Base-by-base conservation (phyloP, 1,139 yeast species). In the Geotrichum citri-aurantii region DNA sequence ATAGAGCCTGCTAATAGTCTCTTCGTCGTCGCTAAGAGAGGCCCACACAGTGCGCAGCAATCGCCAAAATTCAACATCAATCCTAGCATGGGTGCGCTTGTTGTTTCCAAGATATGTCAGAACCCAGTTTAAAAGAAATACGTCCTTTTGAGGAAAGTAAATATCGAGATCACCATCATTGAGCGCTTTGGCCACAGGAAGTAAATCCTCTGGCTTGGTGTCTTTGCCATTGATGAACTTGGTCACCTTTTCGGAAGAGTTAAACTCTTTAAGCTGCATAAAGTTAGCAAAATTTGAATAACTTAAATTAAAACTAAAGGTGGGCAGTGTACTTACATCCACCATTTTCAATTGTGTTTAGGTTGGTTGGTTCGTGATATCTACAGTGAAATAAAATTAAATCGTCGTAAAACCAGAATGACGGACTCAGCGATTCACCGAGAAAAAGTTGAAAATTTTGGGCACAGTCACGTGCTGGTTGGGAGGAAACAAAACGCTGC, bases 61-160 rank as follows among this genome's bases (percentile, higher is more conserved):
- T 1, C 26, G 19, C 68, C 67, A 65, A 31, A 61, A 59, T 4
- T 56, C 59, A 14, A 50, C 40, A 29, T 59, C 44, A 27, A 57
- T 52, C 48, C 65, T 50, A 60, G 66, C 65, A 19, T 42, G 37
- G 1, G 58, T 48, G 27, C 58, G 57, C 46, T 57, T 59, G 40
- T 60, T 58, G 26, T 64, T 63, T 21, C 63, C 79, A 64, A 89
- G 71, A 64, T 92, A 77, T 66, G 88, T 95, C 62, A 84, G 76
- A 2, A 87, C 65, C 65, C 91, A 77, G 57, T 87, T 92, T 48
- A 87, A 74, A 2, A 89, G 72, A 59, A 90, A 89, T 0, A 73
- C 66, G 14, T 80, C 77, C 57, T 76, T 77, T 60, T 85, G 81
- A 2, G 96, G 97, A 12, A 90, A 79, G 61, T 78, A 79, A 0